Conservation (phyloP, 106 monocot genomes). For the Agapanthus africanus region DNA sequence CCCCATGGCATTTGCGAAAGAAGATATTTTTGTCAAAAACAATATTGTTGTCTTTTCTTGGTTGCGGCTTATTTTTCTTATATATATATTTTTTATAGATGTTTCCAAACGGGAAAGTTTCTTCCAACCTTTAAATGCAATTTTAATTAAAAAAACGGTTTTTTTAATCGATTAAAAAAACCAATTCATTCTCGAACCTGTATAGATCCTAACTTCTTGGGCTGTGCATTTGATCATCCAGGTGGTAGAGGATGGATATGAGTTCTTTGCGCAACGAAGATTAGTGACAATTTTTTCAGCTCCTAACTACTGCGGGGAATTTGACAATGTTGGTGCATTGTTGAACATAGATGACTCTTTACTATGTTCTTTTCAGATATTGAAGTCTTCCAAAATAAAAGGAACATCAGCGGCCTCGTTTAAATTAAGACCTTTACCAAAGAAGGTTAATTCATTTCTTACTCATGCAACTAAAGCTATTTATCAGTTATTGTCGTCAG, state of each 20-base stretch:
- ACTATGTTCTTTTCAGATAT: constrained; percentile 35
- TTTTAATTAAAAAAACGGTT: too few relatives aligned
- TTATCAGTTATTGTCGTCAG: too few relatives aligned
- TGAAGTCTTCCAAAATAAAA: constrained; percentile 31
- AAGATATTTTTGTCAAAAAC: too few relatives aligned
- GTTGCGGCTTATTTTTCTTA: too few relatives aligned
- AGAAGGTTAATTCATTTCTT: background rate
- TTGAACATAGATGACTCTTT: constrained; percentile 35
- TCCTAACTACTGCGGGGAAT: constrained; percentile 44
- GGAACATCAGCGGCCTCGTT: constrained; percentile 4
- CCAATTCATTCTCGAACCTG: background rate
- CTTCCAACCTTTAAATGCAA: too few relatives aligned
- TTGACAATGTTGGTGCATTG: constrained; percentile 41
- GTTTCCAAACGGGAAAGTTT: too few relatives aligned
- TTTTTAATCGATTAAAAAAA: too few relatives aligned
- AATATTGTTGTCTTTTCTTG: too few relatives aligned
- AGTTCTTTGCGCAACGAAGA: constrained; percentile 38
- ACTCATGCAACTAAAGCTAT: too few relatives aligned
- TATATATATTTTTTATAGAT: too few relatives aligned
- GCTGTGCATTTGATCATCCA: constrained; percentile 6
- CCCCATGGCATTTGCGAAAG: too few relatives aligned
- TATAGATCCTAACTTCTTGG: background rate
- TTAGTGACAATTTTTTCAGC: constrained; percentile 43
- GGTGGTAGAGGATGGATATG: constrained; percentile 48
- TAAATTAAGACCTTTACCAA: constrained; percentile 18